These are phyloP conservation scores for Arctium lappa DNA, from an alignment of 129 eudicot genomes.

Conservation along the genomic window DNA sequence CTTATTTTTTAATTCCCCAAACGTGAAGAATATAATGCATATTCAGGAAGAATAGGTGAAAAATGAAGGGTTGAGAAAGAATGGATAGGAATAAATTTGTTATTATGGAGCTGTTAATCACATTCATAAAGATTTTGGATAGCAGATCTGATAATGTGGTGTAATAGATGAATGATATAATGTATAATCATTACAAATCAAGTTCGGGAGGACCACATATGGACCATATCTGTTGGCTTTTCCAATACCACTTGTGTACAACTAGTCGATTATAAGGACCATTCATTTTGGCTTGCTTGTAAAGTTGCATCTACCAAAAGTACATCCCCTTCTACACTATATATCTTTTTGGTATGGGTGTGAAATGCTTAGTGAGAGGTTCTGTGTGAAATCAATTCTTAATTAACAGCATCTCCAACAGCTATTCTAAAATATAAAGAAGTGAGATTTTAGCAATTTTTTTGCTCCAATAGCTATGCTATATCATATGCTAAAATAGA, in stretches of 20 bases:
- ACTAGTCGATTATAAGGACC: constrained; percentile 24
- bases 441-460: too few relatives aligned
- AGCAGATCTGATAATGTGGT: constrained; percentile 16
- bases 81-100: neutral
- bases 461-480: too few relatives aligned
- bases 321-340: constrained; percentile 4
- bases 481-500: too few relatives aligned
- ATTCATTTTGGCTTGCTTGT: constrained; percentile 37
- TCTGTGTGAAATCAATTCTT: constrained; percentile 17
- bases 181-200: constrained; percentile 28
- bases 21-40: neutral
- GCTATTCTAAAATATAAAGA: too few relatives aligned
- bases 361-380: constrained; percentile 10
- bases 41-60: neutral
- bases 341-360: constrained; percentile 12
- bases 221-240: constrained; percentile 31
- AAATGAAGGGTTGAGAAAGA: neutral
- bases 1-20: neutral
- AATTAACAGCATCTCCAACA: too few relatives aligned
- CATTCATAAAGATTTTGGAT: neutral
- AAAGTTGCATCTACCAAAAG: constrained; percentile 26
- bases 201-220: constrained; percentile 30
- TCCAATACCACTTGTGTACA: constrained; percentile 33
- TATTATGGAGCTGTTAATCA: neutral
- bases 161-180: constrained; percentile 27